Percentiles rank a stretch among this genome's conserved stretches.
Conservation (phyloP, 2,329 filamentous ascomycete genomes). For the Neofusicoccum kwambonambiense region DNA sequence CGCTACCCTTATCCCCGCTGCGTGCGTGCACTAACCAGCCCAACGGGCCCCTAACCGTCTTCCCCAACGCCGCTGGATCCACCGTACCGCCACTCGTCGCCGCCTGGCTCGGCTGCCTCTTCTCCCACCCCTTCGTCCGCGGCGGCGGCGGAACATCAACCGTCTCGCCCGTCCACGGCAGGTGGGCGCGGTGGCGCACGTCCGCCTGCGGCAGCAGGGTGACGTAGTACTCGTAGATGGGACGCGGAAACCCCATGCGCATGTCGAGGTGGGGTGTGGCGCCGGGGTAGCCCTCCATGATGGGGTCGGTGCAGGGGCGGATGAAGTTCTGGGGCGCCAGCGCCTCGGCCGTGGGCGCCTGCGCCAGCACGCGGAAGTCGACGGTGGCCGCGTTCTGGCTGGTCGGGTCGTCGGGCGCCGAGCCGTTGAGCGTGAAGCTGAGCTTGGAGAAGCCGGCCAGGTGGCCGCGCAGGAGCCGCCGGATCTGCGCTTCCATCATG, state of each 20-base stretch:
- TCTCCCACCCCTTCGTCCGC: constrained; percentile 30
- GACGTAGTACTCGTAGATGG: constrained; percentile 44
- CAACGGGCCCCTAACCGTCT: constrained; percentile 36
- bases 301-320: constrained; percentile 40
- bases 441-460: constrained; percentile 35
- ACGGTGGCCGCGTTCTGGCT: constrained; percentile 52
- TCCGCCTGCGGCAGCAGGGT: constrained; percentile 32
- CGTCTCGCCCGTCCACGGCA: constrained; percentile 28
- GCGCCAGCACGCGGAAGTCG: constrained; percentile 47
- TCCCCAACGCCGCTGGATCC: constrained; percentile 31
- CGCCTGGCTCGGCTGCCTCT: constrained; percentile 36
- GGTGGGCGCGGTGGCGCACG: constrained; percentile 28
- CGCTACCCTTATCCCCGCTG: constrained; percentile 37
- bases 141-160: constrained; percentile 35
- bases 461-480: constrained; percentile 32
- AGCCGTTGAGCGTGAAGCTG: constrained; percentile 43
- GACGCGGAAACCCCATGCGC: constrained; percentile 40
- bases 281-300: constrained; percentile 46
- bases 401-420: constrained; percentile 37
- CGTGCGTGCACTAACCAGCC: constrained; percentile 37
- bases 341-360: constrained; percentile 42
- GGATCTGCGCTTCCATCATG: constrained; percentile 41
- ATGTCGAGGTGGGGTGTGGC: constrained; percentile 42
- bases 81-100: not conserved
- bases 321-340: constrained; percentile 40